Evolutionary conservation across 23 red algal genomes (phyloP).

Genomic region (Gracilaria domingensis): DNA sequence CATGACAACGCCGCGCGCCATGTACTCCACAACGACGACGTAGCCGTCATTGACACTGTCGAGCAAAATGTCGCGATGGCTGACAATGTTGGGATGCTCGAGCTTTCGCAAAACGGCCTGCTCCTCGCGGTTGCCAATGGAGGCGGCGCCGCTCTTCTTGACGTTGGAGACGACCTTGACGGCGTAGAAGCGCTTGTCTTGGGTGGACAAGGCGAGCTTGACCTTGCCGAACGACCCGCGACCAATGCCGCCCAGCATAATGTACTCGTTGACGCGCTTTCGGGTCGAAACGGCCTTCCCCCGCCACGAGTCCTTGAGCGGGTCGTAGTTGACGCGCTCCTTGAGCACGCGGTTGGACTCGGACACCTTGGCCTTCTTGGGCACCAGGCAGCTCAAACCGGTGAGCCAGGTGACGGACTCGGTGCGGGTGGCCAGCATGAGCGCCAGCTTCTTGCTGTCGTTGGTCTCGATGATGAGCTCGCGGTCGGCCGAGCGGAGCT

Average conservation of each 20-base stretch:
- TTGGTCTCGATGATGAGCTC: slow-evolving; percentile 82
- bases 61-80: slow-evolving; percentile 71
- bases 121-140: slow-evolving; percentile 79
- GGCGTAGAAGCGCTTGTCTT: slow-evolving; percentile 91
- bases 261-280: slow-evolving; percentile 93
- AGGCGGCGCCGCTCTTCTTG: slow-evolving; percentile 72
- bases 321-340: slow-evolving; percentile 87
- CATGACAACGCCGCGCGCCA: slow-evolving; percentile 90
- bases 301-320: slow-evolving; percentile 83
- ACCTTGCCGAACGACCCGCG: slow-evolving; percentile 94
- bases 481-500: slow-evolving; percentile 59
- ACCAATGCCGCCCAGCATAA: slow-evolving; percentile 91
- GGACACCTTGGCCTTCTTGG: slow-evolving; percentile 84
- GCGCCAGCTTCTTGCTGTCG: slow-evolving; percentile 59
- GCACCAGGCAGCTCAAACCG: slow-evolving; percentile 81
- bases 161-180: slow-evolving; percentile 90
- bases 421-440: slow-evolving; percentile 68
- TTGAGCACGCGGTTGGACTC: slow-evolving; percentile 70
- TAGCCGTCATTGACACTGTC: slow-evolving; percentile 74
- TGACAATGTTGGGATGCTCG: slow-evolving; percentile 90
- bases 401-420: slow-evolving; percentile 82
- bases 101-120: slow-evolving; percentile 90
- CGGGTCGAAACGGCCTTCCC: slow-evolving; percentile 77
- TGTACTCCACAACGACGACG: slow-evolving; percentile 87
- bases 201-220: slow-evolving; percentile 76